Conservation (phyloP, 306 rosid species). For the Quercus variabilis region DNA sequence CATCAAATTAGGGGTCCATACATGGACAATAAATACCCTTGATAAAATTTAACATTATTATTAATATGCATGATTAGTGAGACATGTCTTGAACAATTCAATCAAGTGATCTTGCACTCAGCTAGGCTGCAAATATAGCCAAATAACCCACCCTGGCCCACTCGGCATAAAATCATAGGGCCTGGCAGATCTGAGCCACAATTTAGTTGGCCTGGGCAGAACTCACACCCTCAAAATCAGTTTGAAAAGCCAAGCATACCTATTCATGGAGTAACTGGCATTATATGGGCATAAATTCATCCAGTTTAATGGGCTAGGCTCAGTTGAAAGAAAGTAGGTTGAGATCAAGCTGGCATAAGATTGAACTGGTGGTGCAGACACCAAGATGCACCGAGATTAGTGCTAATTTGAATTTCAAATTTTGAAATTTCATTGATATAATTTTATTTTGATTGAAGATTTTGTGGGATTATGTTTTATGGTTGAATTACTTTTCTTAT, state of each 20-base stretch:
- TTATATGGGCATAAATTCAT: background rate
- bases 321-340: background rate
- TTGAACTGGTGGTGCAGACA: too few relatives aligned
- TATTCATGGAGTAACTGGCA: background rate
- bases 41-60: background rate
- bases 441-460: too few relatives aligned
- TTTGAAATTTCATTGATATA: too few relatives aligned
- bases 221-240: background rate
- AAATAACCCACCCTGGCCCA: background rate
- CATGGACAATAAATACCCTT: background rate
- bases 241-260: background rate
- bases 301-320: background rate
- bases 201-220: background rate
- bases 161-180: background rate
- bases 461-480: too few relatives aligned
- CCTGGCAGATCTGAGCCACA: background rate
- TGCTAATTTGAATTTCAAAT: too few relatives aligned
- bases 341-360: background rate
- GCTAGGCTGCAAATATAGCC: background rate
- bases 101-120: background rate
- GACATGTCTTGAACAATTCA: background rate
- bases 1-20: background rate
- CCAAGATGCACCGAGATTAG: too few relatives aligned
- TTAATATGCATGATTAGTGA: background rate
- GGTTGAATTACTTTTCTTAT: too few relatives aligned